Percentiles rank a stretch among this genome's conserved stretches.
Evolutionary conservation across 1,284 basidiomycete genomes (phyloP).

Genomic region (Phaffia rhodozyma): DNA sequence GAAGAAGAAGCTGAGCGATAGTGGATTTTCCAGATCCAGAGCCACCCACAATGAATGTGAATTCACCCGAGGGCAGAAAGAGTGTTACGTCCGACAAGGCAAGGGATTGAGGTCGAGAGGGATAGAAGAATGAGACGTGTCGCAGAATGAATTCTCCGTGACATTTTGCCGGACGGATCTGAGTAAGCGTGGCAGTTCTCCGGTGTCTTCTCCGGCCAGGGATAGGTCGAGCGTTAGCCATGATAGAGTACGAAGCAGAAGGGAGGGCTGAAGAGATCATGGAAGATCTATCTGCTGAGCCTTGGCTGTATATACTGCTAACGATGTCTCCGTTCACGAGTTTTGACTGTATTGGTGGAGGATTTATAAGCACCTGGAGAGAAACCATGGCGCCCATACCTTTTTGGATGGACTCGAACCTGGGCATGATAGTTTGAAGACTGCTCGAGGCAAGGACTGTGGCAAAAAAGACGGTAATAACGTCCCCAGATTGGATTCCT

Average conservation of each 20-base stretch:
- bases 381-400: slow-evolving; percentile 74
- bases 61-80: slow-evolving; percentile 68
- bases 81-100: slow-evolving; percentile 40
- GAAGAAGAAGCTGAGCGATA: slow-evolving; percentile 65
- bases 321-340: background rate
- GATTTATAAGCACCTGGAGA: slow-evolving; percentile 51
- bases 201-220: slow-evolving; percentile 2
- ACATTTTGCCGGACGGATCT: slow-evolving; percentile 41
- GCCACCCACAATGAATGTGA: slow-evolving; percentile 82
- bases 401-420: slow-evolving; percentile 63
- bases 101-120: slow-evolving; percentile 47
- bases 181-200: background rate
- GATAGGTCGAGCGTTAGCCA: slow-evolving; percentile 10
- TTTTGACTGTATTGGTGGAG: slow-evolving; percentile 23
- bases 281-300: slow-evolving; percentile 10
- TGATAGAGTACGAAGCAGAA: slow-evolving; percentile 6
- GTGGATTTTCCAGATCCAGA: slow-evolving; percentile 92
- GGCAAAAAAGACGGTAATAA: slow-evolving; percentile 95
- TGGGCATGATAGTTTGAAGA: slow-evolving; percentile 72
- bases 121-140: slow-evolving; percentile 72
- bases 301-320: background rate
- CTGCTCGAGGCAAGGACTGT: slow-evolving; percentile 78
- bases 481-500: slow-evolving; percentile 54
- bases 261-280: background rate
- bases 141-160: slow-evolving; percentile 67